Base-by-base conservation (phyloP, 2,329 filamentous ascomycete genomes). In the Neocatenulostroma microsporum region DNA sequence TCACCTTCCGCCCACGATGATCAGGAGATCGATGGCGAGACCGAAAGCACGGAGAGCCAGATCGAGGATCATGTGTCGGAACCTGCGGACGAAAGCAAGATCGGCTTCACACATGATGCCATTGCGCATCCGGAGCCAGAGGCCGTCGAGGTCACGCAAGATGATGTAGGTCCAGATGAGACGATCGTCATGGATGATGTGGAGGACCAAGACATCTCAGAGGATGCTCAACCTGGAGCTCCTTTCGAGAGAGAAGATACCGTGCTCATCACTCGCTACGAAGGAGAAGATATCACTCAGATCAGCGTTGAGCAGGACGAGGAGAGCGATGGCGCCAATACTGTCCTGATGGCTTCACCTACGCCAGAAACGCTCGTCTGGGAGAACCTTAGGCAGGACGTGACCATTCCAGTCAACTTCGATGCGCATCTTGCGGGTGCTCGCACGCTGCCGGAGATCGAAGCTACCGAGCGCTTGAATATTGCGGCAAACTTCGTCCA, bases 391-490 rank as follows among this genome's bases (percentile, higher is more conserved):
- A 44, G 47, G 4, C 38, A 55, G 13, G 51, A 55, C 27, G 33
- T 42, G n/a, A 53, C 54, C 10, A 55, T 56, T 17, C 47, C 49
- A 2, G 45, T 58, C 34, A 39, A 53, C 27, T 53, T 57, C 33
- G 50, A 55, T 19, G 28, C 29, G 9, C 42, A 50, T 30, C 30
- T 51, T 8, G 27, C 34, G 3, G 35, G 30, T 24, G 37, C 35
- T 14, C 41, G 39, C 13, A 25, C 26, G 17, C 37, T 45, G n/a
- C 39, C 42, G 8, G 39, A 45, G 21, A 27, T 33, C 6, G 43
- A 40, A 30, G 28, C 42, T 8, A 44, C 40, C 4, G 42, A 44
- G 37, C 36, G 34, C 13, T 29, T 45, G 19, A 36, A 29, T 19
- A 28, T 44, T 19, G 37, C 21, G 13, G 37, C 24, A 9, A 32